Evolutionary conservation across 1,139 yeast genomes (phyloP).

Genomic region (Taphrina communis): DNA sequence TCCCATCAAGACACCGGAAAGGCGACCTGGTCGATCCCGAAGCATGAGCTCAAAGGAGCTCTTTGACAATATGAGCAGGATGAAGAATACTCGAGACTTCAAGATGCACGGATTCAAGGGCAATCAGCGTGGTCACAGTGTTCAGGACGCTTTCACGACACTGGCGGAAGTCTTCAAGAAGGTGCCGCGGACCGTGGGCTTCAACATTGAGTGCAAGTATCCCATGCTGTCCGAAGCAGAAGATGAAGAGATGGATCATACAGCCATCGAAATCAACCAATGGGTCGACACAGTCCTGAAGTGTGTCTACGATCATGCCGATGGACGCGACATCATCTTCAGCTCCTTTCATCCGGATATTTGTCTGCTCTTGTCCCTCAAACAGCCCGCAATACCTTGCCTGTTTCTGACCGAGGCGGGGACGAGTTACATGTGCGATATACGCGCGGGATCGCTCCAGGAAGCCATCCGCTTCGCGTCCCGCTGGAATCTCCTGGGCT

Average conservation of each 20-base stretch:
- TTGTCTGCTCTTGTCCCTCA: slow-evolving; percentile 80
- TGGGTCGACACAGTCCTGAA: slow-evolving; percentile 76
- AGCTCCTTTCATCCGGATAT: slow-evolving; percentile 96
- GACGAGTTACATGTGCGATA: slow-evolving; percentile 80
- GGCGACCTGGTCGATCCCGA: slow-evolving; percentile 41
- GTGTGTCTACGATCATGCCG: slow-evolving; percentile 75
- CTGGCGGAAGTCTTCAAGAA: slow-evolving; percentile 81
- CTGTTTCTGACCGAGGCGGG: slow-evolving; percentile 90
- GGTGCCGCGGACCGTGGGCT: slow-evolving; percentile 83
- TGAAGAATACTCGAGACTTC: slow-evolving; percentile 86
- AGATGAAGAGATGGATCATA: slow-evolving; percentile 82
- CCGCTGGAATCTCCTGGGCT: slow-evolving; percentile 89
- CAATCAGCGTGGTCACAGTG: slow-evolving; percentile 83
- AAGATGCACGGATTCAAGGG: slow-evolving; percentile 89
- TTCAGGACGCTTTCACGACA: slow-evolving; percentile 91
- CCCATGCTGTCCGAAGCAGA: slow-evolving; percentile 96
- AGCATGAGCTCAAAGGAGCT: slow-evolving; percentile 42
- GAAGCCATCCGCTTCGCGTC: slow-evolving; percentile 90
- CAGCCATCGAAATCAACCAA: slow-evolving; percentile 80
- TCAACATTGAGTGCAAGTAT: slow-evolving; percentile 88
- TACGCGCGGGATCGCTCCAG: slow-evolving; percentile 84
- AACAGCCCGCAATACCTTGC: slow-evolving; percentile 84
- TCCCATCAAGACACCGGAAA: slow-evolving; percentile 15
- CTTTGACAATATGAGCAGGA: slow-evolving; percentile 52
- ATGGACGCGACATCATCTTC: slow-evolving; percentile 84